phyloP scores from a whole-genome alignment of 2,329 filamentous ascomycete species.

The Pestalotiopsis sp. region DNA sequence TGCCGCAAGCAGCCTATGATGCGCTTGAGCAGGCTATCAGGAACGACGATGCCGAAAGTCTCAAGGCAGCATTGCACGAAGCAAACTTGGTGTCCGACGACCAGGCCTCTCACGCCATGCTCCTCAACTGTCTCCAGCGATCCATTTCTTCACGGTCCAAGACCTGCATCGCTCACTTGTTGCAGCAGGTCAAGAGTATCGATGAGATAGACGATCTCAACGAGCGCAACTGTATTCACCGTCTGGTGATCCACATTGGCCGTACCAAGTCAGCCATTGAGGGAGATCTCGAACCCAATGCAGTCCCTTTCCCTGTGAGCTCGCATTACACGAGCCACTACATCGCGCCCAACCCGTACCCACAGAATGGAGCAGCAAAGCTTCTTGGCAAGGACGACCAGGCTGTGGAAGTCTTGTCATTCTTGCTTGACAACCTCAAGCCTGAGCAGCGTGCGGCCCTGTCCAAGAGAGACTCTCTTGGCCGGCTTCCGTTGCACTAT shows the following conservation, averaged over 20 bases:
- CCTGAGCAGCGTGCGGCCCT: slow-evolving; percentile 70
- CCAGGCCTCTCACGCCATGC: slow-evolving; percentile 62
- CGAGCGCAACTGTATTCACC: slow-evolving; percentile 88
- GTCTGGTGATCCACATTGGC: slow-evolving; percentile 89
- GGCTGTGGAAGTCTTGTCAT: slow-evolving; percentile 68
- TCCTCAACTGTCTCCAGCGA: slow-evolving; percentile 80
- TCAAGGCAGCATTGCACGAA: slow-evolving; percentile 61
- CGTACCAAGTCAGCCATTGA: slow-evolving; percentile 61
- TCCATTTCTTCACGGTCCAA: slow-evolving; percentile 72
- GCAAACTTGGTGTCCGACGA: slow-evolving; percentile 57
- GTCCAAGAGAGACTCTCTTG: slow-evolving; percentile 73
- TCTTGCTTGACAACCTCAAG: slow-evolving; percentile 68
- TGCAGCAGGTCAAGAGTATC: slow-evolving; percentile 70
- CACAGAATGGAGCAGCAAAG: slow-evolving; percentile 65
- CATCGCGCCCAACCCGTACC: slow-evolving; percentile 71
- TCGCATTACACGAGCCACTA: slow-evolving; percentile 68
- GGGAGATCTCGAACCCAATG: slow-evolving; percentile 53
- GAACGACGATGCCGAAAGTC: slow-evolving; percentile 61
- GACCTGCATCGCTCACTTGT: slow-evolving; percentile 70
- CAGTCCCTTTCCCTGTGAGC: slow-evolving; percentile 50
- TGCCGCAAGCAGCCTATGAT: slow-evolving; percentile 71
- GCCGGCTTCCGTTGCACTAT: slow-evolving; percentile 87
- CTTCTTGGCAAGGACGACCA: slow-evolving; percentile 72
- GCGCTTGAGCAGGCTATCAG: slow-evolving; percentile 73
- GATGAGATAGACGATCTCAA: slow-evolving; percentile 93